Base-by-base conservation (phyloP, 2,329 filamentous ascomycete species). In the Talaromyces sp. region DNA sequence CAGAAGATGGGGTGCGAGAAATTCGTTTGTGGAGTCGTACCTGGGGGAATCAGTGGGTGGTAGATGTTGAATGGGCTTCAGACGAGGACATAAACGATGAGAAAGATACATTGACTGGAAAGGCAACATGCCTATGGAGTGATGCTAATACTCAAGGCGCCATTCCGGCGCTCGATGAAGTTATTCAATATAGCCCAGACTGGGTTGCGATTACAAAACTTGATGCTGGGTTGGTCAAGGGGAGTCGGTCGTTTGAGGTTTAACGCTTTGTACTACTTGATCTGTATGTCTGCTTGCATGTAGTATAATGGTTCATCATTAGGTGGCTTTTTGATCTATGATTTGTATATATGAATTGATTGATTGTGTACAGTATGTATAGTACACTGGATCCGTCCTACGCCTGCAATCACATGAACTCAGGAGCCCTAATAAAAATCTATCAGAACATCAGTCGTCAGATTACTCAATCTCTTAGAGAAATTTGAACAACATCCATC, bases 131-230 rank as follows among this genome's bases (percentile, higher is more conserved):
- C 77, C 81, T 91, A 37, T 98, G 93, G 93, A 92, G 90, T 71
- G 95, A 99, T 79, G 88, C 86, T 52, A 97, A 97, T 72, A 79
- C 81, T 41, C 77, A 79, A 2, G 89, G 87, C 3, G 83, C 84
- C 1, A 93, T 98, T 57, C 93, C 94, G 0, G 93, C 93, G 0
- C 85, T 94, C 61, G 90, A 95, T 70, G 93, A 98, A 78, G 83
- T 91, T 58, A 81, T 85, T 70, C 85, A 88, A 74, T 97, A 88
- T 78, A 84, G 88, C 70, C 95, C 95, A 0, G 80, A 83, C 4
- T 99, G 95, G 95, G 87, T 88, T 7, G 88, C 89, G 10, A 82
- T 93, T 33, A 88, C 88, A 3, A 97, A 97, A 79, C 79, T 86
- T 68, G 83, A 83, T 31, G 90, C 93, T 78, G 93, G 92, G 0